A percentile compares a stretch with the other conserved stretches of the same genome.
Conservation (phyloP, 805 yeast genomes). For the Cyberlindnera veronae region DNA sequence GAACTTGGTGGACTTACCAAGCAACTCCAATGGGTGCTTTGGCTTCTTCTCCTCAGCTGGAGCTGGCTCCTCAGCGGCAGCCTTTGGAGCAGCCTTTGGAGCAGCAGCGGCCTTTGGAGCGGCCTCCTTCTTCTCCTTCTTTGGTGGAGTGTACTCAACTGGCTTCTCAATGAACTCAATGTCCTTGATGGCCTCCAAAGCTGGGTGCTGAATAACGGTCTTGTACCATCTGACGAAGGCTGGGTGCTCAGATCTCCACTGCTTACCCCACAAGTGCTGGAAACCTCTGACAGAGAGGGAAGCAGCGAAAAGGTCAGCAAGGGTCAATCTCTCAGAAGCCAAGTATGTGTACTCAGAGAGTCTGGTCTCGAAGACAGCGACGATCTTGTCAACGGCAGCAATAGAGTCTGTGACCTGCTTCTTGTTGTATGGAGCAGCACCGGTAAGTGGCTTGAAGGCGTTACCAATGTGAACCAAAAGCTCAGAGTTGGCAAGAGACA, state of each 20-base stretch:
- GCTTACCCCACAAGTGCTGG: conserved; percentile 54
- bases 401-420: conserved; percentile 48
- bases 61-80: conserved; percentile 32
- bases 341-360: conserved; percentile 60
- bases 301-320: conserved; percentile 64
- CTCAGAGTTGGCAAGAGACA: conserved; percentile 73
- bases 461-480: conserved; percentile 43
- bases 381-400: conserved; percentile 34
- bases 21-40: conserved; percentile 85
- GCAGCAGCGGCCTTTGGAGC: background rate
- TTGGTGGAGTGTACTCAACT: conserved; percentile 65
- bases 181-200: conserved; percentile 47
- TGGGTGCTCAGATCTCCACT: conserved; percentile 64
- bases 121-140: conserved; percentile 51
- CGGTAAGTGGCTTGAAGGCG: conserved; percentile 59
- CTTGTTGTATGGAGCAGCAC: conserved; percentile 75
- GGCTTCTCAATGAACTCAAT: conserved; percentile 63
- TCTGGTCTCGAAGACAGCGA: conserved; percentile 51
- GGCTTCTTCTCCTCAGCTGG: conserved; percentile 66
- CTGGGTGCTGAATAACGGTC: conserved; percentile 46
- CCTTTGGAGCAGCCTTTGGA: conserved; percentile 27
- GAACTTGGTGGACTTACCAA: conserved; percentile 67
- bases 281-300: conserved; percentile 51
- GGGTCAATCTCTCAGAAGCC: conserved; percentile 61
- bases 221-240: conserved; percentile 67